Conservation (phyloP, 768 basidiomycete species). For the Suillus paluster region DNA sequence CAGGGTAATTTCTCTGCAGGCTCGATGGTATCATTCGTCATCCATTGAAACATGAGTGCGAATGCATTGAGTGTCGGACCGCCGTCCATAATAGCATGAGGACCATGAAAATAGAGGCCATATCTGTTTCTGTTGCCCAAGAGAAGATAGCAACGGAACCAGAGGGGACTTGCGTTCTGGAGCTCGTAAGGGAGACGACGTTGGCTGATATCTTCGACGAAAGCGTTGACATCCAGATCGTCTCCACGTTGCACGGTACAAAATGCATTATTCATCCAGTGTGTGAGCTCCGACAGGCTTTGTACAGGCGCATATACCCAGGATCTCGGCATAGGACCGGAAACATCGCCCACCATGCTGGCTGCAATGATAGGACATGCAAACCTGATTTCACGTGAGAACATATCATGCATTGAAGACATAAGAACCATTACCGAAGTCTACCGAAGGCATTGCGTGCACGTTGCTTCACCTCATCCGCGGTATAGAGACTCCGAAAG, state of each 20-base stretch:
- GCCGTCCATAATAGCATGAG: constrained; percentile 27
- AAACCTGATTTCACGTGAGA: constrained; percentile 11
- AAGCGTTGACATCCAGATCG: constrained; percentile 20
- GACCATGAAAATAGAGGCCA: constrained; percentile 27
- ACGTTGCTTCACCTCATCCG: constrained; percentile 6
- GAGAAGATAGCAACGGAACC: constrained; percentile 20
- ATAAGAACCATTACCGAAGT: constrained; percentile 12
- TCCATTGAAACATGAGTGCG: constrained; percentile 23
- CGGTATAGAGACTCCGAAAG: constrained; percentile 11
- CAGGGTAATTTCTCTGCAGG: constrained; percentile 9
- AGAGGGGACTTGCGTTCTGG: constrained; percentile 1
- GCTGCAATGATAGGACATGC: constrained; percentile 18
- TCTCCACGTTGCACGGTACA: constrained; percentile 18
- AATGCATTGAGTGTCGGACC: constrained; percentile 26
- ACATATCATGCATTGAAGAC: no score
- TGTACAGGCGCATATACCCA: constrained; percentile 27
- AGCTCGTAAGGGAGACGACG: constrained; percentile 19
- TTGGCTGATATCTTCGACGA: constrained; percentile 20
- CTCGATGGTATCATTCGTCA: constrained; percentile 7
- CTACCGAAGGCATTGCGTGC: constrained; percentile 14
- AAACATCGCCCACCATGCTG: constrained; percentile 6
- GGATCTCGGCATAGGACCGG: not conserved
- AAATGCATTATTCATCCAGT: constrained; percentile 27
- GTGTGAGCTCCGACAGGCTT: constrained; percentile 17
- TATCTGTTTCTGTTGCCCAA: constrained; percentile 18